Percentiles rank a stretch among this genome's conserved stretches.
phyloP scores from a whole-genome alignment of 495 filamentous ascomycete species.

The Cetradonia linearis region DNA sequence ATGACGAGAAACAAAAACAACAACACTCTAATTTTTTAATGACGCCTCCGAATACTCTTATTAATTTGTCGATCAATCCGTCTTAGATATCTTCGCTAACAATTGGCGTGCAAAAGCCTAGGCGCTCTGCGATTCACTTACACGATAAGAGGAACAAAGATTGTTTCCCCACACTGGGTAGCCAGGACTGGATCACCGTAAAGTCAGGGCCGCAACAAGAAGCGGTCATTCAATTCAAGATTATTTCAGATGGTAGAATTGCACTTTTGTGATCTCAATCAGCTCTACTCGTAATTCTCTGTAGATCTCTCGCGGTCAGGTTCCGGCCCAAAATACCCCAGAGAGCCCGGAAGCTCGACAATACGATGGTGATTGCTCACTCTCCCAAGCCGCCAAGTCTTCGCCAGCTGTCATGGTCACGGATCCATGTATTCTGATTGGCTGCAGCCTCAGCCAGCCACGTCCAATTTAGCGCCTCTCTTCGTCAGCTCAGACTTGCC shows the following conservation, averaged over 20 bases:
- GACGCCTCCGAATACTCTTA: constrained; percentile 31
- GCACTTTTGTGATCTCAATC: too few species aligned
- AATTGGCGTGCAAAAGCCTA: neutral
- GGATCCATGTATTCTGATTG: neutral
- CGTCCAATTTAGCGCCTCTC: neutral
- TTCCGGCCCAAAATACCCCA: neutral
- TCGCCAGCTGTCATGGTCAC: neutral
- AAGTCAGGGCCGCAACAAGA: neutral
- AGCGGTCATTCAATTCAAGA: neutral
- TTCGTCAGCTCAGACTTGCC: neutral
- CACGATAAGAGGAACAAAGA: neutral
- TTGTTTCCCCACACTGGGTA: neutral
- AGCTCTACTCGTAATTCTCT: neutral
- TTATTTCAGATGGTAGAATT: neutral
- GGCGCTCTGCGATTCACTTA: neutral
- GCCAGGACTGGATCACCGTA: neutral
- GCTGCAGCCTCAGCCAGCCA: neutral
- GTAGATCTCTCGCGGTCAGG: neutral
- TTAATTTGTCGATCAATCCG: neutral
- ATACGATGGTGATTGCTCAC: neutral
- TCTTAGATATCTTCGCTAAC: neutral
- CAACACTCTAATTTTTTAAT: constrained; percentile 58
- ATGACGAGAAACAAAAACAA: constrained; percentile 46
- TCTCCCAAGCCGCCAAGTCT: neutral
- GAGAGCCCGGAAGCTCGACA: neutral